Evolutionary conservation across 192 early-diverging fungal genomes (phyloP).

Genomic region (Coemansia interrupta): DNA sequence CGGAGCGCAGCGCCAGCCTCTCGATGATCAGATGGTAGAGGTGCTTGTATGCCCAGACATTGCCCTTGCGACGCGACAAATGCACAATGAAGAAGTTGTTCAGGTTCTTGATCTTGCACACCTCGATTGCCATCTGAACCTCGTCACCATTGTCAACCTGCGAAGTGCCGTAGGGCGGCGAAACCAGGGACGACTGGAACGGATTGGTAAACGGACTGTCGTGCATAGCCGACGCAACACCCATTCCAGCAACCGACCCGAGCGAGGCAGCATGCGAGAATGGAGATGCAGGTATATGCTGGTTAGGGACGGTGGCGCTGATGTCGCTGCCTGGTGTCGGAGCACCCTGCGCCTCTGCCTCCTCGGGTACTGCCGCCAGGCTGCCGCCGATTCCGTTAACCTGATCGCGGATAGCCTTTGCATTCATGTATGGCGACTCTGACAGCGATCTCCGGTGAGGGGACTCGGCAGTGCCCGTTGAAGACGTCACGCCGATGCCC

Average conservation of each 20-base stretch:
- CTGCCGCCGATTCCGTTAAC: conserved; percentile 21
- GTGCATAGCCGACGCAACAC: background rate
- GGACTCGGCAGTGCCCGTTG: conserved; percentile 1
- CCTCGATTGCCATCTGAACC: conserved; percentile 81
- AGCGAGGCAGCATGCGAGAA: conserved; percentile 45
- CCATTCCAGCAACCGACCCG: conserved; percentile 19
- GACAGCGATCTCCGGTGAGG: conserved; percentile 48
- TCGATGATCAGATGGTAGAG: conserved; percentile 61
- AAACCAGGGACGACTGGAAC: conserved; percentile 25
- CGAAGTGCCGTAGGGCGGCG: conserved; percentile 41
- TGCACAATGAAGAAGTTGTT: conserved; percentile 72
- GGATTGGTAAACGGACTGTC: conserved; percentile 35
- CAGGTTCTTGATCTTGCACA: conserved; percentile 89
- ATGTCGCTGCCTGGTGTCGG: background rate
- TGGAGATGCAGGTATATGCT: conserved; percentile 21
- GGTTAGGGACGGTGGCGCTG: background rate
- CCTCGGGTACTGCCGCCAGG: conserved; percentile 42
- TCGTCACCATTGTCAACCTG: conserved; percentile 66
- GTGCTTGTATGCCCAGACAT: conserved; percentile 76
- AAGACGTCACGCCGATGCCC: conserved; percentile 22
- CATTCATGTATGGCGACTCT: conserved; percentile 43
- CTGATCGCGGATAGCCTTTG: conserved; percentile 33
- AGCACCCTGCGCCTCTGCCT: conserved; percentile 18
- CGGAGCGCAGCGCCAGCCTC: conserved; percentile 42
- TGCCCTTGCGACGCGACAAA: conserved; percentile 67